phyloP scores from a whole-genome alignment of 148 eudicot genomes.

The Pouteria glomerata region DNA sequence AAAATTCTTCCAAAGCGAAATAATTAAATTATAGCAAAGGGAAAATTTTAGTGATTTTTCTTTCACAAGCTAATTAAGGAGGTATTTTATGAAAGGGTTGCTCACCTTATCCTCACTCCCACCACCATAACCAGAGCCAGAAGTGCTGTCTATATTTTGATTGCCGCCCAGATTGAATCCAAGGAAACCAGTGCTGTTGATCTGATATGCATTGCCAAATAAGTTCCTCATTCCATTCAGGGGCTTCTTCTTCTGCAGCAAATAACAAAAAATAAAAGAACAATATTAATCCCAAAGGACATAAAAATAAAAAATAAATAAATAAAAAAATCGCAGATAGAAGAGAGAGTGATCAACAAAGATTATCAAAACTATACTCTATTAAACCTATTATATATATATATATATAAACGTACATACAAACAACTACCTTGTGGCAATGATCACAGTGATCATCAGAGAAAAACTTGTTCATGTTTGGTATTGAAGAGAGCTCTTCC shows the following conservation, averaged over 20 bases:
- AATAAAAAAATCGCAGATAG: too few species aligned
- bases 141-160: background rate
- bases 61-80: background rate
- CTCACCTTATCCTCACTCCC: slow-evolving; percentile 14
- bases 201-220: background rate
- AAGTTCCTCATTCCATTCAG: slow-evolving; percentile 1
- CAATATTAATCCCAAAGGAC: background rate
- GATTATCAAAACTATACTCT: too few species aligned
- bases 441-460: slow-evolving; percentile 4
- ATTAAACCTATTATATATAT: background rate
- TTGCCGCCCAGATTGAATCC: slow-evolving; percentile 16
- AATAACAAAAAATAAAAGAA: background rate
- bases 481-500: slow-evolving; percentile 57
- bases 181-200: slow-evolving; percentile 7
- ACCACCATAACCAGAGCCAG: background rate
- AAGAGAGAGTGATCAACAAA: too few species aligned
- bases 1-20: background rate
- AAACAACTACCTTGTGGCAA: slow-evolving; percentile 24
- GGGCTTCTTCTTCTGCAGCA: slow-evolving; percentile 27
- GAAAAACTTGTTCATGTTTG: slow-evolving; percentile 21
- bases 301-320: too few species aligned
- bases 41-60: background rate
- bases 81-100: too few species aligned
- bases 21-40: background rate
- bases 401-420: background rate